Base-by-base conservation (phyloP, 192 early-diverging fungal species). In the Linnemannia hyalina region DNA sequence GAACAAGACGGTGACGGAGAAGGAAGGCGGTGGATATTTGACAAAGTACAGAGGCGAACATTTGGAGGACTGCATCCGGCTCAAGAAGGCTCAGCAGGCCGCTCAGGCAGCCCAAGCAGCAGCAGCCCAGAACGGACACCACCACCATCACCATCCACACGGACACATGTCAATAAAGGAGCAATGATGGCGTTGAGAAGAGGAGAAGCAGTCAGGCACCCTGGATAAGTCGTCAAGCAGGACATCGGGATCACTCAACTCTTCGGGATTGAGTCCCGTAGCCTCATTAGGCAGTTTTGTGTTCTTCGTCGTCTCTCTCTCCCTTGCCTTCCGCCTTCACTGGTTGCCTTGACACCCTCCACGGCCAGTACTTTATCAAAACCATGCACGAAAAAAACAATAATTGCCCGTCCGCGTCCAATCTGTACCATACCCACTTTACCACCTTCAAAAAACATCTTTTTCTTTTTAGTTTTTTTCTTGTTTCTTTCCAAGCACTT, bases 41-140 rank as follows among this genome's bases (percentile, higher is more conserved):
- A 93, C 91, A 74, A 93, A 93, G 73, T 91, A 91, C 74, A 73
- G 92, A 40, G 92, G 92, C 15, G 87, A 92, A 70, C 92, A 93
- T 88, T 74, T 93, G 41, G 68, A 78, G 35, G 90, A 91, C 23
- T 93, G 92, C 73, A 84, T 86, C 47, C 85, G 88, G 65, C 81
- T 90, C 36, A 87, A 91, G 71, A 76, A 88, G n/a, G 83, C 83
- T 0, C 83, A 85, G 38, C 38, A 80, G 75, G 74, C 71, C 0
- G 63, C 69, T 1, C 83, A 85, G 22, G 68, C 68, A 26, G 72
- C 79, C 10, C 79, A 80, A 40, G 70, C 57, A 22, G 35, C 77
- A 3, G 73, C 76, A 38, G 76, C 72, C 63, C 74, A 76, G 26
- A 71, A 74, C 36, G 76, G 76, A 22, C 65, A 71, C 18, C 46